Evolutionary conservation across 768 basidiomycete genomes (phyloP), one percentile per base, ranked within the genome.

Genomic region (Leccinum aurantiacum): DNA sequence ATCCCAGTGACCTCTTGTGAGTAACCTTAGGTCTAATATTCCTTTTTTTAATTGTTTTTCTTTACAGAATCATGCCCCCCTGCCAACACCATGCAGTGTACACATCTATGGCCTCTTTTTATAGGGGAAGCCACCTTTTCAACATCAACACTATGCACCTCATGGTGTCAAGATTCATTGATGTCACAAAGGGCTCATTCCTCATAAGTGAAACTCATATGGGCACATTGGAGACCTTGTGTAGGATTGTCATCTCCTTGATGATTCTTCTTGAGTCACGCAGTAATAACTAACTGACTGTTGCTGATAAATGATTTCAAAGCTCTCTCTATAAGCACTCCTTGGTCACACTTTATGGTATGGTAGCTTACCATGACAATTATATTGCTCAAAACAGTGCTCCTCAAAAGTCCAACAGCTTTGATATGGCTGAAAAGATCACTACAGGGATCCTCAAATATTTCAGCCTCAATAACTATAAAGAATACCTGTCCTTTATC

Each of bases 51-150:
- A 10, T 31, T 31, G 1, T 31, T 31, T 27, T 4, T 5, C 6
- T 33, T 37, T 19, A 13, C 3, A 63, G 58, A 1, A 59, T 60
- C 4, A 60, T 60, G 56, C 58, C 61, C 0, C 63, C 63, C 0
- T 51, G 56, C 0, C 46, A 60, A 24, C 2, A 31, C 0, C 67
- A 68, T 38, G 1, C 29, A 0, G 57, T 68, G 0, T 68, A 53
- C 11, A 65, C 64, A 0, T 61, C 59, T 1, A 48, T 60, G 1
- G 60, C 54, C 1, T 11, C 53, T 0, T 60, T 68, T 13, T 58
- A 19, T 25, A 25, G 5, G 25, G 25, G 25, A 3, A 5, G 25
- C 25, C 25, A 25, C 25, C 22, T 22, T 22, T 22, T 22, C 22
- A 22, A 22, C 22, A 22, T 22, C 22, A 22, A 22, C 22, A 22